Percentiles rank a stretch among this genome's conserved stretches.
Evolutionary conservation across 2,329 filamentous ascomycete species (phyloP).

Genomic region (Ophioceras dolichostomum): DNA sequence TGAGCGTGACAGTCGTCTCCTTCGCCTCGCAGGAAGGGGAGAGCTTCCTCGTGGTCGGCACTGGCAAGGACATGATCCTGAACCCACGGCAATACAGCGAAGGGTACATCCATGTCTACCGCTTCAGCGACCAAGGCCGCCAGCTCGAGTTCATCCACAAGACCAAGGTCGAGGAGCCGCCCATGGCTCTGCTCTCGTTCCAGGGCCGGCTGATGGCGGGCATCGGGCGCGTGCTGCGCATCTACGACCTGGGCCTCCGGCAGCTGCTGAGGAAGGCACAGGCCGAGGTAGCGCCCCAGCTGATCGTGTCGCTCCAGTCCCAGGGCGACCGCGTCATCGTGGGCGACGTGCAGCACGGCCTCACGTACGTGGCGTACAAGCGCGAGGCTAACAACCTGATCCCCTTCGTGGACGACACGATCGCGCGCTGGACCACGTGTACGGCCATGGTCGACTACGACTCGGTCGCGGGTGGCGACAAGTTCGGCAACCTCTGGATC

Average conservation of each 20-base stretch:
- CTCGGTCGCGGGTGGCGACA: conserved; percentile 86
- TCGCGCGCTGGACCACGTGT: conserved; percentile 83
- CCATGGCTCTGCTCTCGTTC: conserved; percentile 82
- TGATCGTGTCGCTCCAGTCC: conserved; percentile 82
- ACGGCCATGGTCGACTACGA: conserved; percentile 96
- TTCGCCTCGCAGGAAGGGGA: conserved; percentile 87
- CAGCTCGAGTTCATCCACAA: conserved; percentile 93
- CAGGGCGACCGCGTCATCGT: conserved; percentile 87
- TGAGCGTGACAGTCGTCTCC: conserved; percentile 71
- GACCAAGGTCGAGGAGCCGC: conserved; percentile 81
- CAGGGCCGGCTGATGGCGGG: conserved; percentile 84
- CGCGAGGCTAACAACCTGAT: conserved; percentile 83
- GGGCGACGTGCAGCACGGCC: conserved; percentile 83
- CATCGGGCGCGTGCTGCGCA: conserved; percentile 66
- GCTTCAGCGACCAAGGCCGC: conserved; percentile 75
- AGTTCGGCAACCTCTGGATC: conserved; percentile 94
- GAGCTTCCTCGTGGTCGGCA: conserved; percentile 85
- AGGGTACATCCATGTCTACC: conserved; percentile 87
- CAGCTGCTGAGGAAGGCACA: conserved; percentile 89
- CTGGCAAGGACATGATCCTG: conserved; percentile 77
- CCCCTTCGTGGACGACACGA: conserved; percentile 81
- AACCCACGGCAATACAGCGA: conserved; percentile 63
- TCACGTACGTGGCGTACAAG: conserved; percentile 91
- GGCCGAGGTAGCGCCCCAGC: conserved; percentile 61
- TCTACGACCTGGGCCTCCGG: conserved; percentile 89